Percentiles rank a stretch among this genome's conserved stretches.
These are phyloP conservation scores for Isabelozyma gotoi DNA, from an alignment of 805 yeast species.

Conservation along the genomic window DNA sequence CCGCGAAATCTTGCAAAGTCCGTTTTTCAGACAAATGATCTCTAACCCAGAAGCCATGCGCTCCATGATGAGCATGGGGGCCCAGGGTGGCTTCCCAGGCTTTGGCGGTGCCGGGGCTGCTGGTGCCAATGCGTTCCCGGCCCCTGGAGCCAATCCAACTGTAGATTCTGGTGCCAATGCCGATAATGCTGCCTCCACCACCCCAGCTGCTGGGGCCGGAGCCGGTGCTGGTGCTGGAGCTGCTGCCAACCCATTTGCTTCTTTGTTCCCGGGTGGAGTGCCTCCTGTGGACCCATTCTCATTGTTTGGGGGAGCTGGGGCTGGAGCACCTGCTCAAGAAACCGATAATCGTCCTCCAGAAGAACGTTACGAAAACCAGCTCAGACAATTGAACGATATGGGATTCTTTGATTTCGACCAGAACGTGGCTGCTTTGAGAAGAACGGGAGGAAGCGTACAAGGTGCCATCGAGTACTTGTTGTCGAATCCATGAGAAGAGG, in stretches of 20 bases:
- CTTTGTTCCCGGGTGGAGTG: constrained; percentile 33
- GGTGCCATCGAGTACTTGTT: constrained; percentile 91
- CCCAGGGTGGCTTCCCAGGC: constrained; percentile 33
- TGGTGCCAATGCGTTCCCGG: constrained; percentile 26
- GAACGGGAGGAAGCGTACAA: constrained; percentile 96
- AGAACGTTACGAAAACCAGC: constrained; percentile 42
- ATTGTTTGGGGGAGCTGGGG: constrained; percentile 45
- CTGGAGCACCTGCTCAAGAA: constrained; percentile 23
- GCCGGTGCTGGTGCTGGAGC: constrained; percentile 10
- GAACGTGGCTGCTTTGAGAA: constrained; percentile 86
- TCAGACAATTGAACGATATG: constrained; percentile 48
- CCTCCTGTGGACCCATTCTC: constrained; percentile 54
- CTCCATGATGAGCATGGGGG: constrained; percentile 69
- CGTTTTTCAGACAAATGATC: constrained; percentile 67
- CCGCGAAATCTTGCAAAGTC: constrained; percentile 81
- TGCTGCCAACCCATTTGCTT: constrained; percentile 39
- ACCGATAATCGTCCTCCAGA: constrained; percentile 46
- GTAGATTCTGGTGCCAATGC: constrained; percentile 18
- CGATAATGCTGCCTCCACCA: background rate
- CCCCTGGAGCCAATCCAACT: constrained; percentile 40
- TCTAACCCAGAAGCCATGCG: constrained; percentile 85
- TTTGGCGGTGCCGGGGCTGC: constrained; percentile 16
- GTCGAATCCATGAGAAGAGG: constrained; percentile 16
- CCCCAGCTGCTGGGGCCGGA: constrained; percentile 1
- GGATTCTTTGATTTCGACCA: constrained; percentile 88